Percentiles rank a stretch among this genome's conserved stretches.
These are phyloP conservation scores for Allantophomopsis lycopodina DNA, from an alignment of 2,329 filamentous ascomycete genomes.

Conservation along the genomic window DNA sequence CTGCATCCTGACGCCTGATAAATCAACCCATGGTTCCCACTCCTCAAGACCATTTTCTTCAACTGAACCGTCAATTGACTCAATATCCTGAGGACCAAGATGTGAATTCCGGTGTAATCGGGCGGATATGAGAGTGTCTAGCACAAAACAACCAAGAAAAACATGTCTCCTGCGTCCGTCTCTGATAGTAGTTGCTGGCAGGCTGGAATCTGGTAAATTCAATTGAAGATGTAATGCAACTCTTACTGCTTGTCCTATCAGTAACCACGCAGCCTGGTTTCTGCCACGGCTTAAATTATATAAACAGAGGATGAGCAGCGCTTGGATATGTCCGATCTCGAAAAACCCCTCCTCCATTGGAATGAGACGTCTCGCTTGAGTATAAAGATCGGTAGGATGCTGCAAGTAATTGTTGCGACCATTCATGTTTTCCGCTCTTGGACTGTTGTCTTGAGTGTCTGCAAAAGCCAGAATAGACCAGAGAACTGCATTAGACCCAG, in stretches of 20 bases:
- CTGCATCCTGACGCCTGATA: constrained; percentile 20
- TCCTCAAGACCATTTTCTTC: constrained; percentile 58
- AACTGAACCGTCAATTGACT: constrained; percentile 29
- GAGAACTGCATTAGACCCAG: constrained; percentile 37
- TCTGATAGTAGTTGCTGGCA: constrained; percentile 12
- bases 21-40: constrained; percentile 58
- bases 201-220: constrained; percentile 14
- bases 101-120: constrained; percentile 34
- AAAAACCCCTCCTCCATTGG: constrained; percentile 32
- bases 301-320: constrained; percentile 44
- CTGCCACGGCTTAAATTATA: constrained; percentile 46
- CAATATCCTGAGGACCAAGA: constrained; percentile 31
- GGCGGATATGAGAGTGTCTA: constrained; percentile 44
- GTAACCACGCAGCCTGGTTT: constrained; percentile 45
- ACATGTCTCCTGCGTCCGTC: constrained; percentile 22
- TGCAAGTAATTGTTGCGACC: constrained; percentile 8
- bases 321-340: constrained; percentile 38
- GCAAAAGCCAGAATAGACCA: constrained; percentile 47
- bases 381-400: constrained; percentile 26
- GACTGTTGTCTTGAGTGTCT: constrained; percentile 32
- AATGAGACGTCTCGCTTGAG: constrained; percentile 32
- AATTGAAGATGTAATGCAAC: constrained; percentile 29
- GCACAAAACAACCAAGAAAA: constrained; percentile 43
- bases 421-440: constrained; percentile 11
- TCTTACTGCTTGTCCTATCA: constrained; percentile 50